These are phyloP conservation scores for Leccinum holopus DNA, from an alignment of 1,284 basidiomycete species.

Conservation along the genomic window DNA sequence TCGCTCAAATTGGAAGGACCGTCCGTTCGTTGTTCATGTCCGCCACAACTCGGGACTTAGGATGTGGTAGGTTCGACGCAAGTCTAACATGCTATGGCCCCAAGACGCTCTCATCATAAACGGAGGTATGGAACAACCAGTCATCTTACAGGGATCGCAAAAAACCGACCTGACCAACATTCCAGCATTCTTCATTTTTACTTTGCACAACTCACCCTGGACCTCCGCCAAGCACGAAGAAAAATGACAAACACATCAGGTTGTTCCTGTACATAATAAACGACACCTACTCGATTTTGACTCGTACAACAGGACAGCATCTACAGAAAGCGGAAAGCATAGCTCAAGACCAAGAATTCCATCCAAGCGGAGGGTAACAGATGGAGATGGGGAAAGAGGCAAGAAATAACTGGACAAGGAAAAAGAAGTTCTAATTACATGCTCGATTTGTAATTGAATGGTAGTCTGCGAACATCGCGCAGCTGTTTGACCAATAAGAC, in stretches of 20 bases:
- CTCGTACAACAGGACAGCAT: constrained; percentile 6
- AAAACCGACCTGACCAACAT: not conserved
- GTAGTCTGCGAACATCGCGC: constrained; percentile 27
- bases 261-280: constrained; percentile 10
- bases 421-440: not conserved
- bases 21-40: not conserved
- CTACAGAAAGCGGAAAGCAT: constrained; percentile 7
- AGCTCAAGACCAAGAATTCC: not conserved
- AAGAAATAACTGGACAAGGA: not conserved
- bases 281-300: not conserved
- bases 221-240: not conserved
- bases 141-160: not conserved
- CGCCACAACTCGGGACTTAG: not conserved
- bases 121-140: not conserved
- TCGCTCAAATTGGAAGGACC: constrained; percentile 22
- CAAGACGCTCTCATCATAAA: not conserved
- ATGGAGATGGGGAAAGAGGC: not conserved
- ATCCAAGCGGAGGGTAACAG: not conserved
- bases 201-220: not conserved
- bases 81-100: not conserved
- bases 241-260: constrained; percentile 2
- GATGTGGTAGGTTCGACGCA: not conserved
- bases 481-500: constrained; percentile 46
- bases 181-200: not conserved
- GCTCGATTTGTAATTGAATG: constrained; percentile 20